phyloP scores from a whole-genome alignment of 1,284 basidiomycete genomes.

The Inonotus obliquus region DNA sequence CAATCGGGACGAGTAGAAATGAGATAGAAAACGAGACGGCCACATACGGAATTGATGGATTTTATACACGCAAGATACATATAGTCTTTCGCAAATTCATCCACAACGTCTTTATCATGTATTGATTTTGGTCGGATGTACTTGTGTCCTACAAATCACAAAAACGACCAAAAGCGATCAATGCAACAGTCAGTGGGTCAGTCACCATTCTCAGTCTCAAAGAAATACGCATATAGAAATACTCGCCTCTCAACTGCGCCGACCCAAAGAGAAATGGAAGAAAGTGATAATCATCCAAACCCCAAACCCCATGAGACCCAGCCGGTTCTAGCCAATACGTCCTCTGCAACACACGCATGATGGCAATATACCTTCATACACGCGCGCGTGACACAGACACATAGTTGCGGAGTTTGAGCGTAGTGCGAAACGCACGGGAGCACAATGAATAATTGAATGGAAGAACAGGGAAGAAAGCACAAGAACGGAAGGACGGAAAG shows the following conservation, averaged over 20 bases:
- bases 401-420: not conserved
- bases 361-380: constrained; percentile 67
- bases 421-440: not conserved
- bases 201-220: not conserved
- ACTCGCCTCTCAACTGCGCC: constrained; percentile 71
- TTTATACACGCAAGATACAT: constrained; percentile 97
- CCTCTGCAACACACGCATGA: constrained; percentile 90
- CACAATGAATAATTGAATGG: not conserved
- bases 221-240: not conserved
- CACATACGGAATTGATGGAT: constrained; percentile 89
- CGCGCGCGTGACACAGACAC: not conserved
- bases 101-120: constrained; percentile 88
- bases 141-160: constrained; percentile 62
- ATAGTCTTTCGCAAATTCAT: constrained; percentile 89
- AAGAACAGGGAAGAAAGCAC: not conserved
- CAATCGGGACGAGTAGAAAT: not conserved
- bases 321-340: constrained; percentile 98
- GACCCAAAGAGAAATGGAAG: constrained; percentile 91
- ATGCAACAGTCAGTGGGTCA: too few relatives aligned
- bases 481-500: too few relatives aligned
- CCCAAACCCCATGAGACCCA: constrained; percentile 98
- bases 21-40: not conserved
- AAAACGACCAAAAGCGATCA: not conserved
- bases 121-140: constrained; percentile 91
- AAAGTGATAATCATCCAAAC: constrained; percentile 97